Base-by-base conservation (phyloP, 1,284 basidiomycete genomes). In the Boletus sp. region DNA sequence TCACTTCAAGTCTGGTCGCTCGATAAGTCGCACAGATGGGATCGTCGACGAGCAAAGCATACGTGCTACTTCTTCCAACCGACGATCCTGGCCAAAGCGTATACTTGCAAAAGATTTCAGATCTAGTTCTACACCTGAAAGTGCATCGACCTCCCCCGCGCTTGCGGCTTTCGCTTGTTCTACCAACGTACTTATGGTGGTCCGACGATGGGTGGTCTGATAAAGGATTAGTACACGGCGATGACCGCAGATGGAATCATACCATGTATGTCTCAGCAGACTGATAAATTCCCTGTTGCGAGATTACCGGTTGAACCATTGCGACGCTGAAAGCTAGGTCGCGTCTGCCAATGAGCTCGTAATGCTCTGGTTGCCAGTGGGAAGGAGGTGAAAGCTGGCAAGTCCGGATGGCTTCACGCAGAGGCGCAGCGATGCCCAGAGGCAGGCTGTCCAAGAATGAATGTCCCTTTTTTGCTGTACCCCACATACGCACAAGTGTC, bases 51-150 rank as follows among this genome's bases (percentile, higher is more conserved):
- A 93, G 56, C 88, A 89, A 29, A 96, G 68, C 79, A 96, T 88
- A 1, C 91, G 77, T 16, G 87, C 84, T 8, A 93, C 90, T 63
- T 96, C 93, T 43, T 92, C 87, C 19, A 95, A 61, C 20, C 93
- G 77, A 30, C 86, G 77, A 68, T 96, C 93, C 55, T 90, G 81
- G 4, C 88, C 88, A 54, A 94, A 94, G 6, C 92, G 80, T 45
- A 93, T 86, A 48, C 83, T 81, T 0, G 87, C 82, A 62, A 90
- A 88, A 40, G 86, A 85, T 43, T 82, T 77, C 36, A 82, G 64
- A 44, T 80, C 80, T 5, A 88, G 69, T 51, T 90, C 88, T 8
- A 87, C 82, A 0, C 86, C 87, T 10, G 84, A 76, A 5, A 79
- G 72, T 6, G 70, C 68, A 48, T 79, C 74, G 1, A 78, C 64